Conservation (phyloP, 176 grass and related monocot species). For the Oryza coarctata region DNA sequence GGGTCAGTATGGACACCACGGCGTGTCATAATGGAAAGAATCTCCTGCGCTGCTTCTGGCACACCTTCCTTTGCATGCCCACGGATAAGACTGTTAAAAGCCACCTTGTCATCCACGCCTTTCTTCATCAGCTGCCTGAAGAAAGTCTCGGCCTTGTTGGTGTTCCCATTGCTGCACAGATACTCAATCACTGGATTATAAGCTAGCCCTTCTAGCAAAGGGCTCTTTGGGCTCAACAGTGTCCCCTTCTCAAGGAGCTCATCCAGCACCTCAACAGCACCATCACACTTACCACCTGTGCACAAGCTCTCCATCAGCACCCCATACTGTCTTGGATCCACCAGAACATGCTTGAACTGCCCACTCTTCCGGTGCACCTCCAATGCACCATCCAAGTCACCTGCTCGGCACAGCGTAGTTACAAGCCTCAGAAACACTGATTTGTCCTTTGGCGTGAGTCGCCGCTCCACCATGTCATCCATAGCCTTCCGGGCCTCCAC, state of each 20-base stretch:
- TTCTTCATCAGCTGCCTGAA: conserved; percentile 99
- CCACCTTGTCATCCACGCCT: conserved; percentile 69
- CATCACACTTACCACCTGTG: conserved; percentile 53
- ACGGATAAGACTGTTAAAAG: conserved; percentile 82
- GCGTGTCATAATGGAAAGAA: conserved; percentile 71
- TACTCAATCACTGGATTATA: conserved; percentile 87
- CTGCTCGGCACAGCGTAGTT: conserved; percentile 60
- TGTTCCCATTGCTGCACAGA: conserved; percentile 67
- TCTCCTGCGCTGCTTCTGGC: conserved; percentile 60
- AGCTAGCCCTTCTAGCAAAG: conserved; percentile 47
- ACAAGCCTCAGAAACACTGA: conserved; percentile 74
- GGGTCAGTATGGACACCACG: conserved; percentile 63
- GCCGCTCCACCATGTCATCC: conserved; percentile 66
- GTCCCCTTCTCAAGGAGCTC: conserved; percentile 80
- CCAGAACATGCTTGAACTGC: conserved; percentile 59
- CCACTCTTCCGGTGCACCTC: conserved; percentile 72
- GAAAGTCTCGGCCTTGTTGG: conserved; percentile 77
- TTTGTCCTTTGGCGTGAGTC: conserved; percentile 82
- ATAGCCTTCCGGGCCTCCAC: conserved; percentile 56
- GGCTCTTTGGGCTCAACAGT: conserved; percentile 56
- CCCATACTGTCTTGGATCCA: conserved; percentile 72
- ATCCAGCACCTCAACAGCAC: conserved; percentile 62
- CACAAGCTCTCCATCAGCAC: conserved; percentile 81
- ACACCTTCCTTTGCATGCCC: conserved; percentile 85
- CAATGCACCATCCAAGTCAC: conserved; percentile 74